A percentile compares a stretch with the other conserved stretches of the same genome.
Conservation (phyloP, 441 rosid species). For the Jatropha podagrica region DNA sequence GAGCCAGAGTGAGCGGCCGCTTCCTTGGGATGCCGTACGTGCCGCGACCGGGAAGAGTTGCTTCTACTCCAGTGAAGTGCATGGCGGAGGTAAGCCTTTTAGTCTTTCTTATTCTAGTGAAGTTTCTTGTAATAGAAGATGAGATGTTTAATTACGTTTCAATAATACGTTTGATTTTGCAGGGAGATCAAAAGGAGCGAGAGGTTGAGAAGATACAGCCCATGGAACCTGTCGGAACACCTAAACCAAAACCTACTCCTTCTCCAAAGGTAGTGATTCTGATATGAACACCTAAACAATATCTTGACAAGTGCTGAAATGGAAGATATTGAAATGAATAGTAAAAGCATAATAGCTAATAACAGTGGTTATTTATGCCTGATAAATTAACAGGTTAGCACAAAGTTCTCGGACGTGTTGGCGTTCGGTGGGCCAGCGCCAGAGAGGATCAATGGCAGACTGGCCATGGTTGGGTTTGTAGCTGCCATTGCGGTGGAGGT, state of each 20-base stretch:
- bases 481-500: slow-evolving; percentile 71
- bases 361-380: background rate
- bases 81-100: slow-evolving; percentile 38
- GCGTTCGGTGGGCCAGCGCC: slow-evolving; percentile 92
- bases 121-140: background rate
- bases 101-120: background rate
- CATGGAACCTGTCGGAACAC: slow-evolving; percentile 18
- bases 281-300: no score
- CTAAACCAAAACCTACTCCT: slow-evolving; percentile 14
- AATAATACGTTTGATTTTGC: background rate
- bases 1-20: slow-evolving; percentile 19
- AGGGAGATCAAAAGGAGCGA: slow-evolving; percentile 34
- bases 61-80: slow-evolving; percentile 37
- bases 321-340: no score
- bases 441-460: slow-evolving; percentile 82
- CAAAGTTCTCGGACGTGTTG: slow-evolving; percentile 54
- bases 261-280: slow-evolving; percentile 17
- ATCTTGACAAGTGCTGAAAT: no score
- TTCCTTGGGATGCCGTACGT: slow-evolving; percentile 15
- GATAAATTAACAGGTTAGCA: slow-evolving; percentile 39
- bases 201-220: slow-evolving; percentile 20
- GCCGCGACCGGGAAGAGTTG: slow-evolving; percentile 28
- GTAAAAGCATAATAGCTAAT: no score
- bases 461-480: slow-evolving; percentile 85
- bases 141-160: background rate